Evolutionary conservation across 1,284 basidiomycete genomes (phyloP).

Genomic region (Apiotrichum brassicae): DNA sequence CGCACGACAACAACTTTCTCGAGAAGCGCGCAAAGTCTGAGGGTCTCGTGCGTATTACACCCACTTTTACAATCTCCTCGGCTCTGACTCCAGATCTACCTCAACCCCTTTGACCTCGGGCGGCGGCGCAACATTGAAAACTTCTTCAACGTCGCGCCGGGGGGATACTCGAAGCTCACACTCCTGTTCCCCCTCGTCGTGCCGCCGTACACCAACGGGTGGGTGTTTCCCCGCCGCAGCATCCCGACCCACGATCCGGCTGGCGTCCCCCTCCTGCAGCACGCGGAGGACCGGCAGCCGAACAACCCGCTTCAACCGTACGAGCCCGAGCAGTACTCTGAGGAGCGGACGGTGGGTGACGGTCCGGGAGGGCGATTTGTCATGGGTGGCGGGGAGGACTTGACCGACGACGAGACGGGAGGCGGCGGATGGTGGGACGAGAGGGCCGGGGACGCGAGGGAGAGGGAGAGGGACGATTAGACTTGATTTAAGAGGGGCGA

Average conservation of each 20-base stretch:
- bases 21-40: constrained; percentile 61
- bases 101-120: constrained; percentile 90
- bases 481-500: too few species aligned
- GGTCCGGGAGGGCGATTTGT: constrained; percentile 49
- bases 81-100: constrained; percentile 55
- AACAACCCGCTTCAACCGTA: neutral
- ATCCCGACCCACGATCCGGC: constrained; percentile 14
- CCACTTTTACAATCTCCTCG: too few species aligned
- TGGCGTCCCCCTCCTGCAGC: neutral
- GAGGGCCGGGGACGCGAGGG: too few species aligned
- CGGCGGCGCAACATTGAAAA: constrained; percentile 64
- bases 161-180: constrained; percentile 61
- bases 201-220: constrained; percentile 78
- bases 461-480: too few species aligned
- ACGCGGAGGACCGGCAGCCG: constrained; percentile 9
- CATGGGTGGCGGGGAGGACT: constrained; percentile 34
- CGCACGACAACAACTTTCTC: constrained; percentile 79
- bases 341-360: constrained; percentile 51
- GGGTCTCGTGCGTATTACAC: constrained; percentile 60
- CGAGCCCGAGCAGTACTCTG: constrained; percentile 52
- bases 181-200: constrained; percentile 74
- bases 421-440: constrained; percentile 18
- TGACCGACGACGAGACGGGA: constrained; percentile 24
- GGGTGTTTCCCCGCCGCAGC: constrained; percentile 51
- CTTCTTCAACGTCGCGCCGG: constrained; percentile 80